These are phyloP conservation scores for Calocera cornea DNA, from an alignment of 768 basidiomycete species.

Conservation along the genomic window DNA sequence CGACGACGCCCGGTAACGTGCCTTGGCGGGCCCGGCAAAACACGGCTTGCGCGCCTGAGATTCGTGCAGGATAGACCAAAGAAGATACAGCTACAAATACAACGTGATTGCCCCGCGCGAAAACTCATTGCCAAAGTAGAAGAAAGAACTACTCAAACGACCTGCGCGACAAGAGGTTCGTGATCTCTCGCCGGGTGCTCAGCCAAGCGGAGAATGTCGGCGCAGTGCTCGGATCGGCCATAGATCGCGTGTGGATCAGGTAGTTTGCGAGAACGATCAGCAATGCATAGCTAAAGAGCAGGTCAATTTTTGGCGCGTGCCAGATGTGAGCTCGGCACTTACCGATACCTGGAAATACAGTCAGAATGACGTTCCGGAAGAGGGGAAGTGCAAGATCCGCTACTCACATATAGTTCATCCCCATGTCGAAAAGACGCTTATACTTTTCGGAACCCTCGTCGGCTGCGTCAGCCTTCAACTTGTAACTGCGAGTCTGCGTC, in stretches of 20 bases:
- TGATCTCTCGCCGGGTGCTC: slow-evolving; percentile 14
- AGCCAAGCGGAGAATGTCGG: slow-evolving; percentile 17
- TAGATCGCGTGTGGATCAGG: slow-evolving; percentile 48
- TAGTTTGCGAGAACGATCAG: slow-evolving; percentile 93
- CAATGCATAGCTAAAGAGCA: slow-evolving; percentile 49
- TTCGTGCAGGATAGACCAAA: neutral
- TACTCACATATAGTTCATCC: slow-evolving; percentile 75
- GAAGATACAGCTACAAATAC: neutral
- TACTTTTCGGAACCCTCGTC: slow-evolving; percentile 69
- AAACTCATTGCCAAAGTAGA: neutral
- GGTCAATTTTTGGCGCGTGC: neutral
- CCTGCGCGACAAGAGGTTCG: slow-evolving; percentile 9
- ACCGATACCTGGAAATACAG: slow-evolving; percentile 43
- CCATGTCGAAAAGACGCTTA: slow-evolving; percentile 54
- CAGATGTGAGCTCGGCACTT: neutral
- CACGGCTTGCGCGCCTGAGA: neutral
- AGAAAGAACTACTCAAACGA: slow-evolving; percentile 10
- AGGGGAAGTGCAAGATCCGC: slow-evolving; percentile 18
- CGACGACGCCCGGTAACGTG: neutral
- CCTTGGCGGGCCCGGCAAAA: no score
- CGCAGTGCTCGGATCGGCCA: slow-evolving; percentile 10
- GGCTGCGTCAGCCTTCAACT: slow-evolving; percentile 73
- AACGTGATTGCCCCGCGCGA: neutral
- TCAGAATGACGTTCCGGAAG: neutral
- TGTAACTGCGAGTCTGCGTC: slow-evolving; percentile 45